Evolutionary conservation across 495 filamentous ascomycete genomes (phyloP).

Genomic region (Trichocladium uniseriatum): DNA sequence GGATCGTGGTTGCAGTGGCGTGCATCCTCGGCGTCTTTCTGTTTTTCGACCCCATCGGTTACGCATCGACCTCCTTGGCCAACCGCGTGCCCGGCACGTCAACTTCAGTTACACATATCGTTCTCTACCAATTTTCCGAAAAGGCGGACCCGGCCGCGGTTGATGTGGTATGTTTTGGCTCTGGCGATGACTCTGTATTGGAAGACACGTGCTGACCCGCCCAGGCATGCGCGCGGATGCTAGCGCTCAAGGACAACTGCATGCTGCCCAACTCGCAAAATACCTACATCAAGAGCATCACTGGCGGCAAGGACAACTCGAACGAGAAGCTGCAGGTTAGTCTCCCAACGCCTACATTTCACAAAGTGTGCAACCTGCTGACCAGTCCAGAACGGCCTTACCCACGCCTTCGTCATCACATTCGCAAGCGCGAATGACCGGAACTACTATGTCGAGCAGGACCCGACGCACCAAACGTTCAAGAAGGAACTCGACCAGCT

Average conservation of each 20-base stretch:
- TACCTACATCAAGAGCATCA: constrained; percentile 49
- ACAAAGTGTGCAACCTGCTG: background rate
- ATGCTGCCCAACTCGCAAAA: constrained; percentile 36
- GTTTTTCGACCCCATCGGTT: constrained; percentile 18
- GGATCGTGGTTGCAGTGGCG: constrained; percentile 3
- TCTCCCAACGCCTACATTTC: background rate
- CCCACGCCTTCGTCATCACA: constrained; percentile 54
- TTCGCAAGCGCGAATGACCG: constrained; percentile 50
- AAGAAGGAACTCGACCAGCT: constrained; percentile 28
- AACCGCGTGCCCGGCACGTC: background rate
- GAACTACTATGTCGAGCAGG: constrained; percentile 45
- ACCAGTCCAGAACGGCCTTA: constrained; percentile 37
- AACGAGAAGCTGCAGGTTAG: constrained; percentile 51
- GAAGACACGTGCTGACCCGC: background rate
- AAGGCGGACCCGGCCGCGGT: constrained; percentile 30
- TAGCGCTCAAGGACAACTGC: constrained; percentile 37
- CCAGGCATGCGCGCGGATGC: constrained; percentile 17
- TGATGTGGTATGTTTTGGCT: constrained; percentile 41
- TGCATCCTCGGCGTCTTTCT: constrained; percentile 10
- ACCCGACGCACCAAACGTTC: constrained; percentile 43
- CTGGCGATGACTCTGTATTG: background rate
- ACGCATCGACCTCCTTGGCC: constrained; percentile 7
- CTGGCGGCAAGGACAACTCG: constrained; percentile 56
- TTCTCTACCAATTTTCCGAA: constrained; percentile 52
- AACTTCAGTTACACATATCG: constrained; percentile 43